Conservation (phyloP, 2,329 filamentous ascomycete genomes). For the Hymenoscyphus linearis region DNA sequence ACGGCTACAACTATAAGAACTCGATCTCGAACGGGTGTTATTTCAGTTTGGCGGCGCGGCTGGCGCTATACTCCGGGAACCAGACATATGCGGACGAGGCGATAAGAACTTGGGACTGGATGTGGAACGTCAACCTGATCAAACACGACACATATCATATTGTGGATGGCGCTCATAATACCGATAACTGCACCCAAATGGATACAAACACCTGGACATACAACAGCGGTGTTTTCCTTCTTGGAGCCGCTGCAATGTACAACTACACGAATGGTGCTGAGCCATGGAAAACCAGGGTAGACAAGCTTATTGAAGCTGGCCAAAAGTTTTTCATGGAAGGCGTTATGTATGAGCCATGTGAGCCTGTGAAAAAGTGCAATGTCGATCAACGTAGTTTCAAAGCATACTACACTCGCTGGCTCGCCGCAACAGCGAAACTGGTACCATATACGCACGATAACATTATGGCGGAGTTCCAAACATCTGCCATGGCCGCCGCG, state of each 20-base stretch:
- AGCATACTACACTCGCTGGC: constrained; percentile 55
- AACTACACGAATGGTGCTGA: constrained; percentile 37
- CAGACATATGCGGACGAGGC: constrained; percentile 74
- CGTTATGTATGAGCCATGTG: constrained; percentile 62
- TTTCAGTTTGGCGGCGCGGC: constrained; percentile 57
- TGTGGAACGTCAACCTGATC: constrained; percentile 51
- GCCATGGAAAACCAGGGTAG: constrained; percentile 53
- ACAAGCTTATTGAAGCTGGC: constrained; percentile 49
- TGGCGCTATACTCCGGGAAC: constrained; percentile 74
- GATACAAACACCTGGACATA: constrained; percentile 64
- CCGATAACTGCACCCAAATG: constrained; percentile 51
- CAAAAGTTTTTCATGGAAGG: constrained; percentile 52
- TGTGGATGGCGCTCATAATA: constrained; percentile 55
- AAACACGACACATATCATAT: constrained; percentile 44
- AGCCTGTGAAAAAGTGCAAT: constrained; percentile 54
- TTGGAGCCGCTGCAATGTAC: constrained; percentile 45
- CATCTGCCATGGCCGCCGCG: constrained; percentile 50
- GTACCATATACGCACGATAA: constrained; percentile 51
- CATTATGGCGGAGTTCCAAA: constrained; percentile 48
- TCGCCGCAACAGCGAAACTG: constrained; percentile 57
- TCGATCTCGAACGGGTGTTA: constrained; percentile 58
- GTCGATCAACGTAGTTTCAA: constrained; percentile 59
- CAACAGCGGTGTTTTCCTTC: constrained; percentile 62
- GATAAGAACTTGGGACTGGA: constrained; percentile 68
- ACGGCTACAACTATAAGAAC: constrained; percentile 73